A percentile compares a stretch with the other conserved stretches of the same genome.
Evolutionary conservation across 345 rosid species (phyloP).

Genomic region (Bruguiera sexangula): DNA sequence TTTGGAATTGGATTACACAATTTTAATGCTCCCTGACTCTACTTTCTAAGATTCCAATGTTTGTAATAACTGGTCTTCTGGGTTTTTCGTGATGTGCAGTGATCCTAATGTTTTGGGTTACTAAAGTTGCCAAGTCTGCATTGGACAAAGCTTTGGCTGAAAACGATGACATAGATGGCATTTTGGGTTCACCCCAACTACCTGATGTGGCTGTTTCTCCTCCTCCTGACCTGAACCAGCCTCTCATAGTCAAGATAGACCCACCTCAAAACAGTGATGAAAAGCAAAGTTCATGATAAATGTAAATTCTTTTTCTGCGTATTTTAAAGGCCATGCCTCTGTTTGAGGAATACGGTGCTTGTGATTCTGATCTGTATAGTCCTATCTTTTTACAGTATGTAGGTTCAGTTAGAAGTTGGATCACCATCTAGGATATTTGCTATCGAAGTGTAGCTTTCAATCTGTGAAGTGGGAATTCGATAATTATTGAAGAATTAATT

Average conservation of each 20-base stretch:
- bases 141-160: conserved; percentile 90
- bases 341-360: conserved; percentile 12
- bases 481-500: background rate
- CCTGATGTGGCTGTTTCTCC: conserved; percentile 38
- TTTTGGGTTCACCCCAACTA: conserved; percentile 40
- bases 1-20: too few species aligned
- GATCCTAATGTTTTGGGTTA: conserved; percentile 66
- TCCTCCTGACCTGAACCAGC: conserved; percentile 47
- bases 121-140: conserved; percentile 77
- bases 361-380: conserved; percentile 36
- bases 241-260: conserved; percentile 81
- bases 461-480: background rate
- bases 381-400: conserved; percentile 8
- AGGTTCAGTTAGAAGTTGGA: conserved; percentile 19
- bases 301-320: conserved; percentile 39
- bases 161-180: conserved; percentile 53
- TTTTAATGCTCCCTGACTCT: too few species aligned
- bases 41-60: background rate
- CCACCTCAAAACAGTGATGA: conserved; percentile 35
- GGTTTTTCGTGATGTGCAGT: conserved; percentile 38
- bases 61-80: background rate
- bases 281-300: conserved; percentile 25
- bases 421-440: conserved; percentile 3
- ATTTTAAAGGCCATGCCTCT: conserved; percentile 5
- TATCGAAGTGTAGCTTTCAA: background rate